These are phyloP conservation scores for Diplosphaera chodatii DNA, from an alignment of 139 green algal genomes.

Conservation along the genomic window DNA sequence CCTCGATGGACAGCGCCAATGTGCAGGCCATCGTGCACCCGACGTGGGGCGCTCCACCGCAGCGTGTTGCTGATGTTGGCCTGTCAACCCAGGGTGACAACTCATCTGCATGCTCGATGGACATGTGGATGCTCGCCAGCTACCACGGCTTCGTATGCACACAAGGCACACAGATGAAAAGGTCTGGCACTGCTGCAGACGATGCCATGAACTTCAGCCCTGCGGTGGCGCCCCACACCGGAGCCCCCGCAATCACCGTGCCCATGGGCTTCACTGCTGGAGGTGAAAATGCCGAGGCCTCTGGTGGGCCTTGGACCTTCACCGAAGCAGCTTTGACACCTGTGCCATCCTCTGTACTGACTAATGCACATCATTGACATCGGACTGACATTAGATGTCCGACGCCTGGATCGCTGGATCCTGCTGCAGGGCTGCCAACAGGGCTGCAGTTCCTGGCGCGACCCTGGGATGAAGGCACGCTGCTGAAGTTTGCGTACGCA, in stretches of 20 bases:
- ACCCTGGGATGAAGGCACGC: constrained; percentile 1
- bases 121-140: too few species aligned
- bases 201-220: constrained; percentile 11
- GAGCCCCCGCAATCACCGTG: constrained; percentile 15
- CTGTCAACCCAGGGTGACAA: not conserved
- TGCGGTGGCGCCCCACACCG: constrained; percentile 15
- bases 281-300: not conserved
- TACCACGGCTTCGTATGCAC: too few species aligned
- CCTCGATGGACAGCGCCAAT: constrained; percentile 1
- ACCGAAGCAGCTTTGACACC: too few species aligned
- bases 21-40: constrained; percentile 13
- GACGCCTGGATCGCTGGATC: too few species aligned
- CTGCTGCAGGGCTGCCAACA: constrained; percentile 1
- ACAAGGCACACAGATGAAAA: too few species aligned
- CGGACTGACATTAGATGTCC: too few species aligned
- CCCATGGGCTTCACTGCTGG: constrained; percentile 16
- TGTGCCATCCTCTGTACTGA: too few species aligned
- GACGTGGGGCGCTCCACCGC: constrained; percentile 9
- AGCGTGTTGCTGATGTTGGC: not conserved
- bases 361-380: too few species aligned
- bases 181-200: too few species aligned
- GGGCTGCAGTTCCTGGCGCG: constrained; percentile 11
- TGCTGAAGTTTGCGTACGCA: constrained; percentile 3
- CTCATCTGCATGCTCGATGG: too few species aligned
- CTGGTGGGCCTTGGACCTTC: too few species aligned